phyloP scores from a whole-genome alignment of 805 yeast species.

The Yamadazyma paraphyllophila region DNA sequence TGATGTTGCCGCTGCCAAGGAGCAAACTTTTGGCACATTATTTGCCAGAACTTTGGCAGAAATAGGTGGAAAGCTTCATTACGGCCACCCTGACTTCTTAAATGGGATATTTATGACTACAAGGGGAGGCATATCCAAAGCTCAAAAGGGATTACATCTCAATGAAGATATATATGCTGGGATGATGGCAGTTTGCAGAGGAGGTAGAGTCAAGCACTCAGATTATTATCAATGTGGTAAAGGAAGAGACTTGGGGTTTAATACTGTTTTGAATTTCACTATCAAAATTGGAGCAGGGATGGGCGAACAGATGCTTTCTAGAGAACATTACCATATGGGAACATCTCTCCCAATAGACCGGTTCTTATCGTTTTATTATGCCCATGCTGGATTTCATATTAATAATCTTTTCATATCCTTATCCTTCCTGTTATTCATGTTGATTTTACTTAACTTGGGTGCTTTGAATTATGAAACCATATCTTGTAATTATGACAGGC shows the following conservation, averaged over 20 bases:
- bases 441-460: slow-evolving; percentile 76
- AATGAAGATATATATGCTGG: slow-evolving; percentile 97
- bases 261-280: slow-evolving; percentile 88
- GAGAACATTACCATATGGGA: slow-evolving; percentile 90
- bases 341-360: slow-evolving; percentile 86
- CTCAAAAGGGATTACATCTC: slow-evolving; percentile 88
- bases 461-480: slow-evolving; percentile 72
- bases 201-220: slow-evolving; percentile 92
- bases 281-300: slow-evolving; percentile 97
- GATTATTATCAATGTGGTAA: slow-evolving; percentile 97
- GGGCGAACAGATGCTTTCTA: slow-evolving; percentile 93
- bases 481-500: slow-evolving; percentile 61
- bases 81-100: slow-evolving; percentile 95
- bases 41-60: slow-evolving; percentile 92
- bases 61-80: slow-evolving; percentile 91
- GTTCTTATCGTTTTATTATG: slow-evolving; percentile 89
- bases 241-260: slow-evolving; percentile 93
- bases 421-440: slow-evolving; percentile 84
- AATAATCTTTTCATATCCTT: slow-evolving; percentile 85
- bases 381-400: slow-evolving; percentile 95
- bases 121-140: slow-evolving; percentile 93
- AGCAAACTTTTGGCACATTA: slow-evolving; percentile 93
- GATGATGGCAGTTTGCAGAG: slow-evolving; percentile 82
- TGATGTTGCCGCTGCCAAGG: slow-evolving; percentile 96
- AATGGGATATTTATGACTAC: slow-evolving; percentile 92